Base-by-base conservation (phyloP, 768 basidiomycete genomes). In the Psilocybe azurescens region DNA sequence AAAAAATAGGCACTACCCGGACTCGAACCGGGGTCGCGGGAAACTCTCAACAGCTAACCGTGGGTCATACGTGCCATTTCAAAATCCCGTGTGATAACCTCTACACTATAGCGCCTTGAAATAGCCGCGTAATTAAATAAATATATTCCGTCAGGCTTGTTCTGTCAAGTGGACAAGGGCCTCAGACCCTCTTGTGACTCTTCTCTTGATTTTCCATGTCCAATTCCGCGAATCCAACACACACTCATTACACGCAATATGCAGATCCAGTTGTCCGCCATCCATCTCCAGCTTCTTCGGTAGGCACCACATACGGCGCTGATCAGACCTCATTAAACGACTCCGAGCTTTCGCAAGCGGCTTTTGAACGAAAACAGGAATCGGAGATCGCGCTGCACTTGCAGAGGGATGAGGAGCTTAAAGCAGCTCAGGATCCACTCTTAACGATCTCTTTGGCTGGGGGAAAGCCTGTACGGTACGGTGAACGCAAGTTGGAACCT, bases 271-370 rank as follows among this genome's bases (percentile, higher is more conserved):
- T 83, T 24, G 70, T 83, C 32, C 81, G 82, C 8, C 76, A 79
- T 8, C 77, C 83, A 2, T 86, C 84, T 9, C 83, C 83, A 11
- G 78, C 83, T 16, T 83, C 82, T 59, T 85, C 84, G 13, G 75
- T 85, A 20, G 83, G 83, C 47, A 84, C 82, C 14, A 65, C 75
- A 1, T 81, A 82, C 55, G 75, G 71, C 11, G 74, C 75, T 50
- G 83, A 84, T 67, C 78, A 81, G 61, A 84, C 82, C 1, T 76
- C 81, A 2, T 68, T 71, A 51, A 80, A 79, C 48, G 84, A 86
- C 65, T 64, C 68, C n/a, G 83, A 86, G 63, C 66, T 83, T 38
- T 73, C 73, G 30, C 74, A 79, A 47, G 56, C 58, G 3, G 76
- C 68, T 0, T 82, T 86, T 57, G 82, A 82, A 61, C 65, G 63